These are phyloP conservation scores for Cicer yamashitae DNA, from an alignment of 306 rosid species.

Conservation along the genomic window DNA sequence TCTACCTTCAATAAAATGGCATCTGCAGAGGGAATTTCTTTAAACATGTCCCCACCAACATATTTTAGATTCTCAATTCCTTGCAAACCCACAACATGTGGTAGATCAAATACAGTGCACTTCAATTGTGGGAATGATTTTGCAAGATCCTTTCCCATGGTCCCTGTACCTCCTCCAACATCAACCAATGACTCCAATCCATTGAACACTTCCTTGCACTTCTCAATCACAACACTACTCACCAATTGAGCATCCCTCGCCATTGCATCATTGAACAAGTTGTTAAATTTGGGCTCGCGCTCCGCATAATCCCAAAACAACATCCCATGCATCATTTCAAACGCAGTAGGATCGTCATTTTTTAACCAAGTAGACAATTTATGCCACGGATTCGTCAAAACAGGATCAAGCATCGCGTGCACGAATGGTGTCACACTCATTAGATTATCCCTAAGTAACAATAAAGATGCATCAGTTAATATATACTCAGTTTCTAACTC, in stretches of 20 bases:
- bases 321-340: not conserved
- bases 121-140: not conserved
- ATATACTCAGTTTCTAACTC: not conserved
- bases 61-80: not conserved
- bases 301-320: not conserved
- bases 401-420: not conserved
- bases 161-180: not conserved
- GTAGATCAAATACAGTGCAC: not conserved
- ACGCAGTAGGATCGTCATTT: not conserved
- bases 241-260: not conserved
- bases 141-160: not conserved
- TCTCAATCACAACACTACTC: not conserved
- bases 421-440: not conserved
- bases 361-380: not conserved
- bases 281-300: not conserved
- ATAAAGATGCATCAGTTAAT: not conserved
- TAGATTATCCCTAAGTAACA: not conserved
- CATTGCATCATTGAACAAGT: not conserved
- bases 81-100: not conserved
- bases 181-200: conserved; percentile 8
- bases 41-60: not conserved
- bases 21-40: not conserved
- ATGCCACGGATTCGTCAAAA: not conserved
- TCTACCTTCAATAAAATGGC: not conserved
- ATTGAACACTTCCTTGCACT: not conserved